Evolutionary conservation across 768 basidiomycete genomes (phyloP).

Genomic region (Pholiota microspora): DNA sequence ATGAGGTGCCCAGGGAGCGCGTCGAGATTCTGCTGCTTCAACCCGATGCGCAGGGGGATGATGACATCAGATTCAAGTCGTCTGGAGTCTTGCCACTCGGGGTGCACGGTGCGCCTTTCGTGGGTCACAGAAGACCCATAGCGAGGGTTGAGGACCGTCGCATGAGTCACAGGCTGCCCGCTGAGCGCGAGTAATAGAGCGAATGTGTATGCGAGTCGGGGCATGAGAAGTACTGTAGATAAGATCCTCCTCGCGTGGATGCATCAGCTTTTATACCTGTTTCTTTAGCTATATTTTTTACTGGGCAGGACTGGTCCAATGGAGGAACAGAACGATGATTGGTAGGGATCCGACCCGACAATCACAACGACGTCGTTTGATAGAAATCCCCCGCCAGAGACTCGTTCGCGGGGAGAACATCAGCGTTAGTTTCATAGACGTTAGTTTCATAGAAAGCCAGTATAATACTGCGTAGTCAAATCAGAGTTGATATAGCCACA

Average conservation of each 20-base stretch:
- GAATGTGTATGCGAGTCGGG: not conserved
- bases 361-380: not conserved
- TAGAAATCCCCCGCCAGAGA: not conserved
- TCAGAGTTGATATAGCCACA: not conserved
- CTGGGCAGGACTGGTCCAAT: not conserved
- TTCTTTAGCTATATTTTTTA: not conserved
- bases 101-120: slow-evolving; percentile 23
- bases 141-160: slow-evolving; percentile 9
- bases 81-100: slow-evolving; percentile 15
- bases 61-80: slow-evolving; percentile 19
- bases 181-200: not conserved
- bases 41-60: slow-evolving; percentile 44
- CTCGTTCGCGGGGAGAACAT: too few species aligned
- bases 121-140: slow-evolving; percentile 22
- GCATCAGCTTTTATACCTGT: not conserved
- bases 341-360: not conserved
- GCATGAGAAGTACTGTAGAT: not conserved
- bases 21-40: slow-evolving; percentile 44
- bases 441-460: not conserved
- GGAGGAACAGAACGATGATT: not conserved
- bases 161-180: not conserved
- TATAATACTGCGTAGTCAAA: not conserved
- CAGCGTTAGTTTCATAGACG: too few species aligned
- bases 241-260: not conserved
- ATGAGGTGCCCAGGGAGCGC: slow-evolving; percentile 41